These are phyloP conservation scores for Metschnikowia lunata DNA, from an alignment of 805 yeast genomes.

Conservation along the genomic window DNA sequence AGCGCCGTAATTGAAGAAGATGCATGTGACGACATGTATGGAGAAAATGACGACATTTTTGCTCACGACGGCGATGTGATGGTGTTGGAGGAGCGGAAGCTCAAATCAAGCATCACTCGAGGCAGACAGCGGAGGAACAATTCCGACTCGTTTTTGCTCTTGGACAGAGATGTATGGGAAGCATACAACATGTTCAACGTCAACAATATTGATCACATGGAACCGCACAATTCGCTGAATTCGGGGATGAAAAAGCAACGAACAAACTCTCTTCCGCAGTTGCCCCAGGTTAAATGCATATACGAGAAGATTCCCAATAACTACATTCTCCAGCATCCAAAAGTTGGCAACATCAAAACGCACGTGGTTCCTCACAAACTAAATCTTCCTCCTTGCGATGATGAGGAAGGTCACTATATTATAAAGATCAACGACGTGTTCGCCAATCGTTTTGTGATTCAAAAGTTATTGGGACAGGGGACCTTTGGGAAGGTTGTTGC, in stretches of 20 bases:
- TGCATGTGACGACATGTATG: constrained; percentile 18
- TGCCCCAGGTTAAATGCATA: constrained; percentile 42
- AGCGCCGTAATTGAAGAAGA: constrained; percentile 20
- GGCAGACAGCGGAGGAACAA: constrained; percentile 24
- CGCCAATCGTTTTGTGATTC: constrained; percentile 72
- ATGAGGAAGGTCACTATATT: constrained; percentile 71
- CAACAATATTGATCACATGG: constrained; percentile 20
- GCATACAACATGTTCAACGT: constrained; percentile 44
- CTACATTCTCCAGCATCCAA: constrained; percentile 33
- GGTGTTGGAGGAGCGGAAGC: constrained; percentile 32
- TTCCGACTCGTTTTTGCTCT: constrained; percentile 33
- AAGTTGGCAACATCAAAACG: constrained; percentile 38
- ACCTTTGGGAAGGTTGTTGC: constrained; percentile 88
- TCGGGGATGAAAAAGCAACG: constrained; percentile 32
- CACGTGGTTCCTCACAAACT: constrained; percentile 35
- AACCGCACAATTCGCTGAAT: constrained; percentile 1
- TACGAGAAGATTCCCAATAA: constrained; percentile 36
- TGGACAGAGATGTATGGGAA: constrained; percentile 36
- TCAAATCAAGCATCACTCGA: constrained; percentile 12
- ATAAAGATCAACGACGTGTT: constrained; percentile 54
- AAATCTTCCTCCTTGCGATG: constrained; percentile 45
- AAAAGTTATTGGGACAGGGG: constrained; percentile 79
- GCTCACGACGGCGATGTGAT: constrained; percentile 33
- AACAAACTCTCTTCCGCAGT: constrained; percentile 41
- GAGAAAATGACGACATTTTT: constrained; percentile 16